phyloP scores from a whole-genome alignment of 495 filamentous ascomycete genomes.

The Neurospora sp. region DNA sequence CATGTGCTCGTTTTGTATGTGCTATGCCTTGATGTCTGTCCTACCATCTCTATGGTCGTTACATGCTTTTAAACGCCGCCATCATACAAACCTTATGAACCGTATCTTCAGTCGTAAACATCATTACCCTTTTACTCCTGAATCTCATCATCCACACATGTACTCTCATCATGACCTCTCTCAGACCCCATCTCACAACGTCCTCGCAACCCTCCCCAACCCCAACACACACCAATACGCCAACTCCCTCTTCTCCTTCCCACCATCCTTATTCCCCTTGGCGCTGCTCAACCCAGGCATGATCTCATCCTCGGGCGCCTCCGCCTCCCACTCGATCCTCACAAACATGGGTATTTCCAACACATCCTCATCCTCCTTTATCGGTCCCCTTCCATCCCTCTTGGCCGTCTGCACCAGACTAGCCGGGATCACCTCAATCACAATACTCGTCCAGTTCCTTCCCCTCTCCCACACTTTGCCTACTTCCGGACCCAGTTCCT shows the following conservation, averaged over 20 bases:
- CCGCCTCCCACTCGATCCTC: conserved; percentile 82
- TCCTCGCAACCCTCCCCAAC: conserved; percentile 55
- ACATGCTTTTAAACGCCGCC: not conserved
- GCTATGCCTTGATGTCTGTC: not conserved
- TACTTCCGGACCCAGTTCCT: conserved; percentile 50
- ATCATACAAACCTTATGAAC: not conserved
- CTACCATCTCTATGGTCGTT: not conserved
- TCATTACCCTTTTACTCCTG: not conserved
- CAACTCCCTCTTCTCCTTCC: conserved; percentile 55
- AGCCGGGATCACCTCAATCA: conserved; percentile 81
- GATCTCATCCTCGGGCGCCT: conserved; percentile 57
- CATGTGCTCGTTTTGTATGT: not conserved
- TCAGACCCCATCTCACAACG: not conserved
- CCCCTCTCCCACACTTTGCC: conserved; percentile 94
- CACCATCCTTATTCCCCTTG: conserved; percentile 20
- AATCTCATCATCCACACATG: not conserved
- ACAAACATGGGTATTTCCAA: conserved; percentile 93
- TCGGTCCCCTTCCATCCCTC: conserved; percentile 19
- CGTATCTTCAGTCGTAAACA: not conserved
- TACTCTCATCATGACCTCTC: not conserved
- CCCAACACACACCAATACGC: conserved; percentile 94
- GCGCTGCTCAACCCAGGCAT: conserved; percentile 16
- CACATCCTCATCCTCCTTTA: conserved; percentile 73
- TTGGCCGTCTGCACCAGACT: conserved; percentile 21
- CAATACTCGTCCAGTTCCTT: conserved; percentile 88